Evolutionary conservation across 495 filamentous ascomycete species (phyloP).

Genomic region (Talaromyces thailandensis): DNA sequence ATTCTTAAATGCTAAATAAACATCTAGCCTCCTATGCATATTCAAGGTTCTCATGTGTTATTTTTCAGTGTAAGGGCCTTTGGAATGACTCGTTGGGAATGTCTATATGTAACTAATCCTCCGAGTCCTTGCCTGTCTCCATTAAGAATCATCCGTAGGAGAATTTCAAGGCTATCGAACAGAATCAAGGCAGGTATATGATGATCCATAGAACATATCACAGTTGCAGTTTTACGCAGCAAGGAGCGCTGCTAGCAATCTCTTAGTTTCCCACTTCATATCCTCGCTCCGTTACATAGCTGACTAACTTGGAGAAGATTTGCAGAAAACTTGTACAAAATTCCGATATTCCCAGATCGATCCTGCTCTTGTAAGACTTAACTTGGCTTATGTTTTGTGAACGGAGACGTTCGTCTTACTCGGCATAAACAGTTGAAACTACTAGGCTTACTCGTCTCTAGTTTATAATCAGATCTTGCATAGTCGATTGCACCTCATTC

Average conservation of each 20-base stretch:
- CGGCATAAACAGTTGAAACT: not conserved
- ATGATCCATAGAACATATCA: not conserved
- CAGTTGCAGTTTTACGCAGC: not conserved
- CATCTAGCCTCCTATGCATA: not conserved
- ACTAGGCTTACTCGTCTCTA: not conserved
- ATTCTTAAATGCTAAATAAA: not conserved
- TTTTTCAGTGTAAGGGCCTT: not conserved
- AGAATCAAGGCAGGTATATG: not conserved
- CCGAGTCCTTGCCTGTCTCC: not conserved
- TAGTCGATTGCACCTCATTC: not conserved
- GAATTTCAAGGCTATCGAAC: not conserved
- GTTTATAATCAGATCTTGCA: not conserved
- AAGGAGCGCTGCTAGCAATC: not conserved
- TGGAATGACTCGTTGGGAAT: not conserved
- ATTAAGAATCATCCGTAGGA: not conserved
- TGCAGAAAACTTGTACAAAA: not conserved
- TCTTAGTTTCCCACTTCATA: not conserved
- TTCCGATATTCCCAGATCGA: not conserved
- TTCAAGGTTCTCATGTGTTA: not conserved
- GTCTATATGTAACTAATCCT: not conserved
- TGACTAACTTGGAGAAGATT: no score
- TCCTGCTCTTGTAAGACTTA: not conserved
- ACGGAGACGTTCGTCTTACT: not conserved
- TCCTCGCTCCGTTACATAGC: no score
- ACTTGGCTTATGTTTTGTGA: not conserved